A percentile compares a stretch with the other conserved stretches of the same genome.
phyloP scores from a whole-genome alignment of 306 rosid species.

The Quercus engelmannii region DNA sequence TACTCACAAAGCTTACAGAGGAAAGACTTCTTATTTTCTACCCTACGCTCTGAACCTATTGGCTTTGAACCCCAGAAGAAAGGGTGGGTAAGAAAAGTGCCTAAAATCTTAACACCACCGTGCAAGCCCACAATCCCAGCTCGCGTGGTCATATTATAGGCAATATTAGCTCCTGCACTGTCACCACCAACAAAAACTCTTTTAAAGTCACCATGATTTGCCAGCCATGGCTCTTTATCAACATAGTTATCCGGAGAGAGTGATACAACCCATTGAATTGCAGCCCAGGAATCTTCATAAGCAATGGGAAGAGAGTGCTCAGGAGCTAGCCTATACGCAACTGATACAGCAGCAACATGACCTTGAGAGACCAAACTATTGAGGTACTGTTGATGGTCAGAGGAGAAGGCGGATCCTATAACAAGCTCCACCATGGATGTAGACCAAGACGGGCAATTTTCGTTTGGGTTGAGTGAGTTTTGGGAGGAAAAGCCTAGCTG shows the following conservation, averaged over 20 bases:
- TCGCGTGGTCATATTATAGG: constrained; percentile 22
- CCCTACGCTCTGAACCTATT: constrained; percentile 18
- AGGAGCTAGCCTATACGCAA: constrained; percentile 25
- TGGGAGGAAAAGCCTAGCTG: constrained; percentile 29
- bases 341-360: background rate
- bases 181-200: constrained; percentile 39
- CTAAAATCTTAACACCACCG: constrained; percentile 27
- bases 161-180: constrained; percentile 39
- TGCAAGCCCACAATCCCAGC: constrained; percentile 17
- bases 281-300: constrained; percentile 35
- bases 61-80: constrained; percentile 42
- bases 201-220: constrained; percentile 37
- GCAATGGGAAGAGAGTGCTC: constrained; percentile 36
- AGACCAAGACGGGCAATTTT: constrained; percentile 34
- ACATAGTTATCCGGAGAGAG: background rate
- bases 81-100: constrained; percentile 30
- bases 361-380: background rate
- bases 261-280: constrained; percentile 14
- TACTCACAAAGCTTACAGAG: constrained; percentile 21
- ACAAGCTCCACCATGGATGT: constrained; percentile 37
- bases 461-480: background rate
- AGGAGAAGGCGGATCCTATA: constrained; percentile 33
- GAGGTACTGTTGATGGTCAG: constrained; percentile 9
- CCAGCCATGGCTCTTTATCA: constrained; percentile 19
- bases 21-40: constrained; percentile 13